Conservation (phyloP, 2,329 filamentous ascomycete species). For the Alternaria sp. region DNA sequence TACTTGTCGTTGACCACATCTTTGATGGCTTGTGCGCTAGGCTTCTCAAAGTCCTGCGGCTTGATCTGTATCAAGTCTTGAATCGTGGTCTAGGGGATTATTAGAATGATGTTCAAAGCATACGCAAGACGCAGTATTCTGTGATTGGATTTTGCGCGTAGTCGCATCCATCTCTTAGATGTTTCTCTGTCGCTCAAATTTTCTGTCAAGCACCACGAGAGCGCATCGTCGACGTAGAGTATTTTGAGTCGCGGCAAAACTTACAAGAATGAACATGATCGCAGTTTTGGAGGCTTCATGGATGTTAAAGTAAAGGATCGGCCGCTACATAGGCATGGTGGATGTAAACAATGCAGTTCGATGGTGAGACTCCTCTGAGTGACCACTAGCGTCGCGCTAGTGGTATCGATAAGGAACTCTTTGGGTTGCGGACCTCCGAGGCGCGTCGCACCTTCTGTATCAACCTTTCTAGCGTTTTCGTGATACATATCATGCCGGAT, state of each 20-base stretch:
- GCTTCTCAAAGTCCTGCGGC: slow-evolving; percentile 86
- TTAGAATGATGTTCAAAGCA: not conserved
- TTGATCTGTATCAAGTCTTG: slow-evolving; percentile 93
- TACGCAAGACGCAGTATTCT: not conserved
- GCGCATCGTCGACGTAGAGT: not conserved
- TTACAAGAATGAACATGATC: slow-evolving; percentile 54
- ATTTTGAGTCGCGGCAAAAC: slow-evolving; percentile 9
- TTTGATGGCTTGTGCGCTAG: slow-evolving; percentile 84
- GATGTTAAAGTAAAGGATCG: slow-evolving; percentile 24
- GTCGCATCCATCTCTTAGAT: not conserved
- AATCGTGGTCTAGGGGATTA: slow-evolving; percentile 76
- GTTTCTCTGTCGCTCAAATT: slow-evolving; percentile 4
- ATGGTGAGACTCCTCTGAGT: slow-evolving; percentile 13
- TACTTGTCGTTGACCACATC: slow-evolving; percentile 98
- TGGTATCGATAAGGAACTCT: slow-evolving; percentile 33
- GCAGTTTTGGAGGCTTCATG: slow-evolving; percentile 35
- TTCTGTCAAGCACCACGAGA: slow-evolving; percentile 12
- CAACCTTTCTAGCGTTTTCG: not conserved
- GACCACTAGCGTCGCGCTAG: slow-evolving; percentile 25
- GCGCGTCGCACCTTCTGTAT: slow-evolving; percentile 21
- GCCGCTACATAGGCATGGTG: slow-evolving; percentile 28
- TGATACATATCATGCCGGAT: not conserved
- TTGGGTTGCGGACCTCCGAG: slow-evolving; percentile 20
- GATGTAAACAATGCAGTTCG: slow-evolving; percentile 6
- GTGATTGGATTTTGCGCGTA: not conserved